Conservation (phyloP, 2,329 filamentous ascomycete genomes). For the Trichoderma simmonsii region DNA sequence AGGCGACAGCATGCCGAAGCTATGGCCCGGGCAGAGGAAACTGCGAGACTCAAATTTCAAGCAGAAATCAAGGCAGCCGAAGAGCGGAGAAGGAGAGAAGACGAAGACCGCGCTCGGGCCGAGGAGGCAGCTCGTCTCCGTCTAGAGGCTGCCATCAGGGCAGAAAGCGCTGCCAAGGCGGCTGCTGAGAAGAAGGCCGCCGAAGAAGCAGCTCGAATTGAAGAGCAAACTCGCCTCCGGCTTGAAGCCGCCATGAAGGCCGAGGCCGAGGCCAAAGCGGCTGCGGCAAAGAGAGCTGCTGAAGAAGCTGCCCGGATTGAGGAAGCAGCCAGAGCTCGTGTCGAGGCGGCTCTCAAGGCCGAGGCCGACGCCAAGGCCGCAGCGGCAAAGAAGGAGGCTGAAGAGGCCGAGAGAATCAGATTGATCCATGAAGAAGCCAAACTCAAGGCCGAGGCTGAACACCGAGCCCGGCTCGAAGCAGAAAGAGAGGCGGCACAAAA, state of each 20-base stretch:
- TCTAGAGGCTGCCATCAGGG: constrained; percentile 42
- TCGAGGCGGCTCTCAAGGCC: constrained; percentile 37
- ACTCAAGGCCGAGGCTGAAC: constrained; percentile 39
- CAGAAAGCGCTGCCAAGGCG: constrained; percentile 39
- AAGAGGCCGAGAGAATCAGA: constrained; percentile 41
- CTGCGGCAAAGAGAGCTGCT: constrained; percentile 40
- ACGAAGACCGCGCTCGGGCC: constrained; percentile 40
- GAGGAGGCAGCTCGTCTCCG: constrained; percentile 46
- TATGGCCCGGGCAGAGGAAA: constrained; percentile 36
- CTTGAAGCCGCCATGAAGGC: constrained; percentile 44
- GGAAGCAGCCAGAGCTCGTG: constrained; percentile 37
- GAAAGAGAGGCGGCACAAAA: constrained; percentile 42
- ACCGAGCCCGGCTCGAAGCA: constrained; percentile 38
- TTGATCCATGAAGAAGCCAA: constrained; percentile 39
- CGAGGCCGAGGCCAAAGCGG: constrained; percentile 40
- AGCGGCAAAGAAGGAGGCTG: constrained; percentile 40
- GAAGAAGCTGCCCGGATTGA: constrained; percentile 43
- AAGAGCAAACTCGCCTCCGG: constrained; percentile 44
- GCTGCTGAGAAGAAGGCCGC: constrained; percentile 40
- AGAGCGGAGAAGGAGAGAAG: constrained; percentile 40
- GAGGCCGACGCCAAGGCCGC: constrained; percentile 39
- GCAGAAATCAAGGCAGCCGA: constrained; percentile 43
- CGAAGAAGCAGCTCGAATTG: constrained; percentile 41
- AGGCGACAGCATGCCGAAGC: constrained; percentile 35
- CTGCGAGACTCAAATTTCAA: constrained; percentile 39